Evolutionary conservation across 257 asterid species (phyloP).

Genomic region (Leptodermis oblonga): DNA sequence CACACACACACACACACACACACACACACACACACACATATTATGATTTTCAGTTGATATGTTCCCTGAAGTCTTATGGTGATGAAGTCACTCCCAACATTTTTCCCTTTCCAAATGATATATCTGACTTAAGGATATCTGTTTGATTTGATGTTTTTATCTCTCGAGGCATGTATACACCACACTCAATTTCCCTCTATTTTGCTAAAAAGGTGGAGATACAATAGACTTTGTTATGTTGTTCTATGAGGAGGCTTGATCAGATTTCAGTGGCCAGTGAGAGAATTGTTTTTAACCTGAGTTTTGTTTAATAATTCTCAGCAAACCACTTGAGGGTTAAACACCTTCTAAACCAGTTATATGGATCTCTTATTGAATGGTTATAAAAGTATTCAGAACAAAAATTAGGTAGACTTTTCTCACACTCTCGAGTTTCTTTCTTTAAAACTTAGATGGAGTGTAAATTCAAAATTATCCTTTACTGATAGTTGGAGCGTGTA

Average conservation of each 20-base stretch:
- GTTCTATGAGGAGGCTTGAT: slow-evolving; percentile 2
- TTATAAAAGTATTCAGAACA: not conserved
- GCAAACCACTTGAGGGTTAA: not conserved
- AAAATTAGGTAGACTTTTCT: not conserved
- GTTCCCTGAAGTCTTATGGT: not conserved
- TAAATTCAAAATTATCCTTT: not conserved
- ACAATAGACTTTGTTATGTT: not conserved
- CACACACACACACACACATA: too few relatives aligned
- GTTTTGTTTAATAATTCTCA: not conserved
- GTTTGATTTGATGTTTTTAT: not conserved
- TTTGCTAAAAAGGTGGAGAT: not conserved
- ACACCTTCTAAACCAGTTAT: not conserved
- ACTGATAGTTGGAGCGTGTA: not conserved
- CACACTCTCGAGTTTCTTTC: not conserved
- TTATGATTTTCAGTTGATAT: not conserved
- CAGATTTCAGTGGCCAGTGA: not conserved
- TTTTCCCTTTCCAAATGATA: not conserved
- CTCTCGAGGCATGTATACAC: slow-evolving; percentile 7
- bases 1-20: too few relatives aligned
- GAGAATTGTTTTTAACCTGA: not conserved
- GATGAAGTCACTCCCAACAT: not conserved
- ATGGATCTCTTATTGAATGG: not conserved
- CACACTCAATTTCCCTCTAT: not conserved
- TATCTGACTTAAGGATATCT: not conserved
- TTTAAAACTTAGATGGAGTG: not conserved